phyloP scores from a whole-genome alignment of 208 protist species.

The Leishmania aethiopica region DNA sequence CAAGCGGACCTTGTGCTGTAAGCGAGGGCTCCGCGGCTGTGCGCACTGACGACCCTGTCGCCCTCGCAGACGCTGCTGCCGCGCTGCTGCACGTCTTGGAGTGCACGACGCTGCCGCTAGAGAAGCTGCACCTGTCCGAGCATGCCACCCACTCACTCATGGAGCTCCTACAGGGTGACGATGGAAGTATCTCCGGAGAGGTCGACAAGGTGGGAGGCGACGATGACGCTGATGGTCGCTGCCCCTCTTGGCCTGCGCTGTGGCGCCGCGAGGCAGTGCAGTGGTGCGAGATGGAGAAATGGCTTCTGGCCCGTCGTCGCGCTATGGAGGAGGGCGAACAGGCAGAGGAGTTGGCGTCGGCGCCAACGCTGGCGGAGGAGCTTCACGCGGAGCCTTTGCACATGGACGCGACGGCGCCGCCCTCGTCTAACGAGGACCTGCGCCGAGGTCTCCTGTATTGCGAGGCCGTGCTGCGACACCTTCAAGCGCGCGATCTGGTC shows the following conservation, averaged over 20 bases:
- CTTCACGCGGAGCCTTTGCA: not conserved
- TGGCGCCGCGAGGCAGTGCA: not conserved
- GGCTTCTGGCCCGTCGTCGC: not conserved
- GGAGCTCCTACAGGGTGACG: slow-evolving; percentile 37
- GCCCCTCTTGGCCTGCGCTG: slow-evolving; percentile 3
- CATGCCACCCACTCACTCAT: slow-evolving; percentile 35
- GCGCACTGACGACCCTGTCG: slow-evolving; percentile 11
- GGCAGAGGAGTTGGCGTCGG: not conserved
- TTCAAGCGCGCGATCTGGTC: not conserved
- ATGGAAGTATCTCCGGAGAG: not conserved
- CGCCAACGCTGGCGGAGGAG: slow-evolving; percentile 1
- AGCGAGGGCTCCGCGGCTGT: slow-evolving; percentile 4
- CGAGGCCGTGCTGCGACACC: slow-evolving; percentile 20
- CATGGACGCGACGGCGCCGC: not conserved
- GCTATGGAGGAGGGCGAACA: not conserved
- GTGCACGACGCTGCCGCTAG: slow-evolving; percentile 31
- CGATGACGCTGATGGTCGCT: not conserved
- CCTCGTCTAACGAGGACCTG: slow-evolving; percentile 6
- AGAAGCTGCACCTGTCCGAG: slow-evolving; percentile 39
- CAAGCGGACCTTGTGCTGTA: not conserved
- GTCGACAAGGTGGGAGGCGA: not conserved
- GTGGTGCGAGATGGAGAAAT: slow-evolving; percentile 2
- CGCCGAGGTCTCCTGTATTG: slow-evolving; percentile 16
- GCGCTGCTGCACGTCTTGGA: slow-evolving; percentile 27
- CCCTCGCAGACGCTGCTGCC: slow-evolving; percentile 22